Percentiles rank a stretch among this genome's conserved stretches.
These are phyloP conservation scores for Leishmania mexicana DNA, from an alignment of 208 protist species.

Conservation along the genomic window DNA sequence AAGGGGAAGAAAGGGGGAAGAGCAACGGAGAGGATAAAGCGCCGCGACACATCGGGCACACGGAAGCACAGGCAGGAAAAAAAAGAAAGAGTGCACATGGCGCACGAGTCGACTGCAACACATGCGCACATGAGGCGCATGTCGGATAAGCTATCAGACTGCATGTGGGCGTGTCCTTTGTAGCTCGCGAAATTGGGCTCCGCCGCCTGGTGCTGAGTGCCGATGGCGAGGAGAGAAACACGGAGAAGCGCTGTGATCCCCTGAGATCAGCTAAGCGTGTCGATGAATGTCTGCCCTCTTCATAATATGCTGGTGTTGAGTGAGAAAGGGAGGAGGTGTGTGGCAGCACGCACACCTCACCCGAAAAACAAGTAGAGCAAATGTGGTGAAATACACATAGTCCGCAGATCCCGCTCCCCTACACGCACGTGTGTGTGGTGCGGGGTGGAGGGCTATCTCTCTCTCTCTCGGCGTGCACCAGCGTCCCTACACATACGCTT, in stretches of 20 bases:
- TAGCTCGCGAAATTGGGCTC: not conserved
- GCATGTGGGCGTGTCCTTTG: not conserved
- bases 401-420: not conserved
- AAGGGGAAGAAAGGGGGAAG: not conserved
- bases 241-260: not conserved
- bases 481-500: not conserved
- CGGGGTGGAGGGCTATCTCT: not conserved
- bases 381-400: not conserved
- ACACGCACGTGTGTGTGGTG: not conserved
- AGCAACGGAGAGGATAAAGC: not conserved
- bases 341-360: not conserved
- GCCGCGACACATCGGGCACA: too few relatives aligned
- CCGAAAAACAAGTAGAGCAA: not conserved
- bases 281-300: not conserved
- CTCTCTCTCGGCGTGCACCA: not conserved
- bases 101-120: not conserved
- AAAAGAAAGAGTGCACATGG: not conserved
- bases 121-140: not conserved
- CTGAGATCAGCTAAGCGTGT: not conserved
- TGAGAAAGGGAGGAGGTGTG: not conserved
- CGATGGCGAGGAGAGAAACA: constrained; percentile 6
- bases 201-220: not conserved
- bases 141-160: too few relatives aligned
- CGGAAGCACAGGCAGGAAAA: not conserved
- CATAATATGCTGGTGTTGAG: not conserved